A percentile compares a stretch with the other conserved stretches of the same genome.
These are phyloP conservation scores for Polyplosphaeria fusca DNA, from an alignment of 495 filamentous ascomycete genomes.

Conservation along the genomic window DNA sequence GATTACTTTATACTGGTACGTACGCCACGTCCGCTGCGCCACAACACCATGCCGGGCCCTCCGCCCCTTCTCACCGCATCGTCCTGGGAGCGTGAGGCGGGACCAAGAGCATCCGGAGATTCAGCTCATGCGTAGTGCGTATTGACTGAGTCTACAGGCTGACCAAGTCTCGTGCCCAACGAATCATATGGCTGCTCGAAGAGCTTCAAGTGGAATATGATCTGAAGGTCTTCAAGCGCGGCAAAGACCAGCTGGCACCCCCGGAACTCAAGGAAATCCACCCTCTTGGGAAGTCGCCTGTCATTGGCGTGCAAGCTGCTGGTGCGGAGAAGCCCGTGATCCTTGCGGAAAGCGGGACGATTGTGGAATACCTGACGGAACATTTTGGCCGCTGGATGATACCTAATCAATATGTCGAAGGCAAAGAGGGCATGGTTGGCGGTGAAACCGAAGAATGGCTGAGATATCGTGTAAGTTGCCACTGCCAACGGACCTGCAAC, in stretches of 20 bases:
- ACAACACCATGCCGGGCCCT: conserved; percentile 2
- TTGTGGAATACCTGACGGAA: conserved; percentile 76
- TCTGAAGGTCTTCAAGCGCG: conserved; percentile 69
- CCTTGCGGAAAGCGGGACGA: conserved; percentile 75
- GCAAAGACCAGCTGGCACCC: conserved; percentile 60
- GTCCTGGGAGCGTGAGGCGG: neutral
- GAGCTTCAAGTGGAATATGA: conserved; percentile 77
- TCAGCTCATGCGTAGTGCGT: conserved; percentile 7
- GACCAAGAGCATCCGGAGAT: neutral
- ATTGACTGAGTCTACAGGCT: conserved; percentile 57
- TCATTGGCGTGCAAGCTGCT: conserved; percentile 58
- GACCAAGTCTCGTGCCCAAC: conserved; percentile 73
- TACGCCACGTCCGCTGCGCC: conserved; percentile 6
- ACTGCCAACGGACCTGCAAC: too few relatives aligned
- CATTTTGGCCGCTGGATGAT: conserved; percentile 64
- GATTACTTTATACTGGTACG: conserved; percentile 74
- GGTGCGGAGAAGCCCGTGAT: conserved; percentile 54
- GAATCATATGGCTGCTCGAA: conserved; percentile 86
- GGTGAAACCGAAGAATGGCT: conserved; percentile 74
- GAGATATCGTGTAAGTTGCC: conserved; percentile 57
- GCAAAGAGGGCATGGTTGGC: conserved; percentile 55
- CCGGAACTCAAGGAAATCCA: conserved; percentile 71
- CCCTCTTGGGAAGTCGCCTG: conserved; percentile 78
- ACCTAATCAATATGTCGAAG: conserved; percentile 60
- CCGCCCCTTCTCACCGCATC: neutral